These are phyloP conservation scores for Stagonosporopsis cucurbitacearum DNA, from an alignment of 2,329 filamentous ascomycete species.

Conservation along the genomic window DNA sequence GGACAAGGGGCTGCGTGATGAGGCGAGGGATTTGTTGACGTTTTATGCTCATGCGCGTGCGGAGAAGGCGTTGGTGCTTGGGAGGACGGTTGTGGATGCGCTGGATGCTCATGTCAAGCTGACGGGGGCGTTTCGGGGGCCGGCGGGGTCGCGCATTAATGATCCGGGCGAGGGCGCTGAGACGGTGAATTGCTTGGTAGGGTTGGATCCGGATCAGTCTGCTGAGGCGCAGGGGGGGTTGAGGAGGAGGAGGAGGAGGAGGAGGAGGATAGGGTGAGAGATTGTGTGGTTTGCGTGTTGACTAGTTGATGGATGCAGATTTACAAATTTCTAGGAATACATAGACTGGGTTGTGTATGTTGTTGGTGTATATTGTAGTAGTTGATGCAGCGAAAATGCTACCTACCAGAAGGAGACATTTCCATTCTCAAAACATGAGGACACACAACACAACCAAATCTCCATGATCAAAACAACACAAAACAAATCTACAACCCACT, in stretches of 20 bases:
- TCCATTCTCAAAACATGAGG: no score
- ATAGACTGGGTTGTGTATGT: no score
- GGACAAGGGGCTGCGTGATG: constrained; percentile 23
- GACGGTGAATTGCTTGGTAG: constrained; percentile 41
- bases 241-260: not conserved
- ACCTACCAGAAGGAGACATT: no score
- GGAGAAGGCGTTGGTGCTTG: constrained; percentile 33
- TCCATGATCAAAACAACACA: no score
- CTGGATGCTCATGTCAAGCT: constrained; percentile 37
- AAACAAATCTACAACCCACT: no score
- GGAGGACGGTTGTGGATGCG: constrained; percentile 34
- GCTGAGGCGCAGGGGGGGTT: constrained; percentile 18
- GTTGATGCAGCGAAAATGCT: no score
- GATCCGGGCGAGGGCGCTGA: constrained; percentile 37
- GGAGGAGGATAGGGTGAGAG: no score
- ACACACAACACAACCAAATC: no score
- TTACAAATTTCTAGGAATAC: no score
- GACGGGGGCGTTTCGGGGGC: constrained; percentile 29
- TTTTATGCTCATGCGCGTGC: constrained; percentile 37
- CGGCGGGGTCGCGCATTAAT: constrained; percentile 33
- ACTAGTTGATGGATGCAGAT: no score
- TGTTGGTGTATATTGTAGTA: no score
- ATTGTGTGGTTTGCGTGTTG: no score
- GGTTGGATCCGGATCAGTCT: constrained; percentile 35
- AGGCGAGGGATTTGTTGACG: constrained; percentile 29